Evolutionary conservation across 768 basidiomycete genomes (phyloP).

Genomic region (Rhizopogon vinicolor): DNA sequence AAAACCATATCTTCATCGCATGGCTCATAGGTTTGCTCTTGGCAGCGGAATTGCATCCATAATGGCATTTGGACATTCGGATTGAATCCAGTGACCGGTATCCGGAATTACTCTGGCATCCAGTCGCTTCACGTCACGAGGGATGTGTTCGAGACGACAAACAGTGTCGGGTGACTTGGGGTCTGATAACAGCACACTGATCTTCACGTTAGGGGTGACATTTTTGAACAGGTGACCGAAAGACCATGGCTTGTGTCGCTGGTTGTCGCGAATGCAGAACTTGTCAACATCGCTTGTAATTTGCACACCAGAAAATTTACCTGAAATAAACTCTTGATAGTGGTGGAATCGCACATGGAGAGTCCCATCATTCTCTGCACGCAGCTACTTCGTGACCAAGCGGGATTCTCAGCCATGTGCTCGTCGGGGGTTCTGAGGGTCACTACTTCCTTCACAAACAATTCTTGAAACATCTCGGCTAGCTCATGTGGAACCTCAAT

Average conservation of each 20-base stretch:
- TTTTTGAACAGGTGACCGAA: conserved; percentile 6
- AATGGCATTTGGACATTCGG: conserved; percentile 18
- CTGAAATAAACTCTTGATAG: not conserved
- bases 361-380: conserved; percentile 3
- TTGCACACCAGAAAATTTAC: not conserved
- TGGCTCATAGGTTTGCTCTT: not conserved
- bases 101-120: conserved; percentile 6
- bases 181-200: conserved; percentile 15
- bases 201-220: conserved; percentile 6
- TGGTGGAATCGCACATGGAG: conserved; percentile 1
- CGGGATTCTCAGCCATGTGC: conserved; percentile 2
- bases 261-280: not conserved
- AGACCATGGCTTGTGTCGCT: conserved; percentile 15
- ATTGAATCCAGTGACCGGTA: conserved; percentile 21
- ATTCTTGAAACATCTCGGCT: not conserved
- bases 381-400: conserved; percentile 10
- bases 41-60: conserved; percentile 7
- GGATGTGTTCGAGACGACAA: conserved; percentile 6
- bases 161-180: conserved; percentile 1
- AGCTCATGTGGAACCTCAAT: not conserved
- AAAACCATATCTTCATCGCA: not conserved
- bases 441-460: not conserved
- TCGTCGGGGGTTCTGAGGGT: not conserved
- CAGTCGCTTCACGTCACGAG: not conserved
- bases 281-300: not conserved